A percentile compares a stretch with the other conserved stretches of the same genome.
phyloP scores from a whole-genome alignment of 768 basidiomycete genomes.

The Chalciporus chontae region DNA sequence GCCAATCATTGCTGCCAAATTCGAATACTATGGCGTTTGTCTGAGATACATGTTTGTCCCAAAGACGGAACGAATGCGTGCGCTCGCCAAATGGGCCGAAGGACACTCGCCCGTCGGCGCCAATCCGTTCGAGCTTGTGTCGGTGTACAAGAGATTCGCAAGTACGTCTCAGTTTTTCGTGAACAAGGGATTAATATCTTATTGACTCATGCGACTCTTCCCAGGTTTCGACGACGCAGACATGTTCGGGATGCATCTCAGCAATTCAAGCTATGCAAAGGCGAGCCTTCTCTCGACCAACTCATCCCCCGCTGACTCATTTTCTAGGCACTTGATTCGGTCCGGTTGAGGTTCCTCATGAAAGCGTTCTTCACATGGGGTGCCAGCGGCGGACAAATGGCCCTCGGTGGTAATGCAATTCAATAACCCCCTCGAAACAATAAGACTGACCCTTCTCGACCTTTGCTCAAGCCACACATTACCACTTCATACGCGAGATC shows the following conservation, averaged over 20 bases:
- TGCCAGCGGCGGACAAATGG: conserved; percentile 57
- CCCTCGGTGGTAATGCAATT: conserved; percentile 42
- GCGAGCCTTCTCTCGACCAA: conserved; percentile 28
- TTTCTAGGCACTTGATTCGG: conserved; percentile 39
- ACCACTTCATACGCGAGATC: conserved; percentile 68
- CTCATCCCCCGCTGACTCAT: background rate
- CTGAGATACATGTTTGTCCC: conserved; percentile 39
- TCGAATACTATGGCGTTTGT: conserved; percentile 32
- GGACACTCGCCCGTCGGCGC: conserved; percentile 49
- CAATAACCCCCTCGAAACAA: too few species aligned
- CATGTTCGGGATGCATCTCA: conserved; percentile 62
- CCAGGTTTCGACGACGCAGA: conserved; percentile 72
- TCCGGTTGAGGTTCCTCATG: conserved; percentile 47
- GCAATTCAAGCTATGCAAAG: conserved; percentile 81
- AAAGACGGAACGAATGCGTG: conserved; percentile 26
- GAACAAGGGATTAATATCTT: background rate
- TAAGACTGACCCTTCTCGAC: background rate
- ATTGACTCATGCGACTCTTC: background rate
- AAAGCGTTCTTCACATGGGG: conserved; percentile 55
- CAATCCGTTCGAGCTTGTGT: conserved; percentile 48
- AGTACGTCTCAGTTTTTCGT: conserved; percentile 38
- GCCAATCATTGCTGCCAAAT: conserved; percentile 37
- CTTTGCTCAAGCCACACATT: conserved; percentile 52
- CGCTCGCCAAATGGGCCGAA: conserved; percentile 45
- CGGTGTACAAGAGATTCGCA: conserved; percentile 48